Evolutionary conservation across 352 stramenopile genomes (phyloP).

Genomic region (Globisporangium recalcitrans): DNA sequence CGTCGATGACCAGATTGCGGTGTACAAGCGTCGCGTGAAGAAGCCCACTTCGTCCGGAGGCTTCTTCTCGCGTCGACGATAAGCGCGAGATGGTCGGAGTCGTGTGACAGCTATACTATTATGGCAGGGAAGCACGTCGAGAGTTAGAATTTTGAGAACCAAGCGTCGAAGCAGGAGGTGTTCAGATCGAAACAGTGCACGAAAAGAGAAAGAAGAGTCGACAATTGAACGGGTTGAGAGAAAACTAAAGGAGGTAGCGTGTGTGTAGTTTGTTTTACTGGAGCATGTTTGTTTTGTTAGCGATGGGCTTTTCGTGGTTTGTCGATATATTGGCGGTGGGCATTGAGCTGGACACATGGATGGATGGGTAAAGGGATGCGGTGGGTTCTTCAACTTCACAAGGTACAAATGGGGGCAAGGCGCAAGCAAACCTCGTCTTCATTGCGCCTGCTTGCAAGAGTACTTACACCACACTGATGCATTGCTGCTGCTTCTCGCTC

Average conservation of each 20-base stretch:
- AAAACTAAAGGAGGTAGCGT: constrained; percentile 1
- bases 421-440: neutral
- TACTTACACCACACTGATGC: constrained; percentile 32
- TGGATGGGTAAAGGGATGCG: neutral
- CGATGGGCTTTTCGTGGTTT: neutral
- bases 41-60: constrained; percentile 20
- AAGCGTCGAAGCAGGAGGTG: neutral
- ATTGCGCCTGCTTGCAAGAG: neutral
- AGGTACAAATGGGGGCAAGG: neutral
- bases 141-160: neutral
- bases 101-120: neutral
- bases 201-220: neutral
- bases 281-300: neutral
- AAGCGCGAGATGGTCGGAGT: constrained; percentile 14
- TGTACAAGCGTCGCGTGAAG: constrained; percentile 89
- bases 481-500: constrained; percentile 11
- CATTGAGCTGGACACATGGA: neutral
- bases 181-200: neutral
- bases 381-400: neutral
- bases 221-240: neutral
- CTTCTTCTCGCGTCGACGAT: constrained; percentile 71
- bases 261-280: constrained; percentile 4
- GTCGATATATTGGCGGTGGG: neutral
- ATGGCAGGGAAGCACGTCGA: neutral
- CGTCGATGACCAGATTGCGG: constrained; percentile 82